Evolutionary conservation across 73 alveolate genomes (phyloP).

Genomic region (Halteria grandinella): DNA sequence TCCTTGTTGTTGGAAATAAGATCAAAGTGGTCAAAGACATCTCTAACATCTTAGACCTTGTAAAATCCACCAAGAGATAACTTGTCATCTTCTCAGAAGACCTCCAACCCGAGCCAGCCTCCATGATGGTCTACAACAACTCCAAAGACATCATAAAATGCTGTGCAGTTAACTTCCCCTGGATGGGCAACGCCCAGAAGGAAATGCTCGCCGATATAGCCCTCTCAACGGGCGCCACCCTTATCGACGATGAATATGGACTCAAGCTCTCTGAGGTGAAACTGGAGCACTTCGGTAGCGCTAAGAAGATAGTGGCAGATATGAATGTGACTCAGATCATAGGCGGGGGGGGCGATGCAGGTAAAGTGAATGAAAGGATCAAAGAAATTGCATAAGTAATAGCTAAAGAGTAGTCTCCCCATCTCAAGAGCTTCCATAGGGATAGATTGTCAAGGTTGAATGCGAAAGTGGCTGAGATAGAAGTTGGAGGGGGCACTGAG

Average conservation of each 20-base stretch:
- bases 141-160: slow-evolving; percentile 67
- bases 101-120: slow-evolving; percentile 76
- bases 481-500: slow-evolving; percentile 87
- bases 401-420: slow-evolving; percentile 58
- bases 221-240: slow-evolving; percentile 70
- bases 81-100: slow-evolving; percentile 79
- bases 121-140: slow-evolving; percentile 74
- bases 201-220: slow-evolving; percentile 80
- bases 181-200: slow-evolving; percentile 78
- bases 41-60: slow-evolving; percentile 65
- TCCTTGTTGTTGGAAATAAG: slow-evolving; percentile 64
- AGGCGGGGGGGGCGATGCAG: slow-evolving; percentile 71
- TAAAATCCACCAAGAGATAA: slow-evolving; percentile 67
- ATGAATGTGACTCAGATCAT: slow-evolving; percentile 72
- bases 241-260: slow-evolving; percentile 61
- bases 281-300: slow-evolving; percentile 66
- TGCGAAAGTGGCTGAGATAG: slow-evolving; percentile 77
- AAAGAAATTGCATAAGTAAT: slow-evolving; percentile 30
- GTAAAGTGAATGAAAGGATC: slow-evolving; percentile 64
- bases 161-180: slow-evolving; percentile 88
- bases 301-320: slow-evolving; percentile 55
- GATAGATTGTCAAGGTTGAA: slow-evolving; percentile 81
- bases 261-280: slow-evolving; percentile 39
- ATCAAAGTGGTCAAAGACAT: slow-evolving; percentile 66
- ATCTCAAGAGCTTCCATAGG: slow-evolving; percentile 51